Conservation (phyloP, 495 filamentous ascomycete genomes). For the Astrothelium subdiscretum region DNA sequence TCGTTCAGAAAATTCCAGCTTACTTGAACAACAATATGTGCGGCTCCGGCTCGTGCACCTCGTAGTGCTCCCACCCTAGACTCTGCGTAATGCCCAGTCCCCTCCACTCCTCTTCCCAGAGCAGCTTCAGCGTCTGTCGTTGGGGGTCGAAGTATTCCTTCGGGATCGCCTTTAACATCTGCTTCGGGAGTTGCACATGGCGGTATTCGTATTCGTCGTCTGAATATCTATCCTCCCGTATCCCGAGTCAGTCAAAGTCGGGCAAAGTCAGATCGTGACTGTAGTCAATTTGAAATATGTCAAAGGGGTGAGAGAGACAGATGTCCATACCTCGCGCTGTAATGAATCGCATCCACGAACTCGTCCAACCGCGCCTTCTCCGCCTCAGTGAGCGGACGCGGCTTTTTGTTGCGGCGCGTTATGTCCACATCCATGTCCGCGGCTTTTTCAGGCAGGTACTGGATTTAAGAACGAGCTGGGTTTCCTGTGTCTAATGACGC, state of each 20-base stretch:
- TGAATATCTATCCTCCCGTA: too few relatives aligned
- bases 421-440: conserved; percentile 55
- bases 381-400: conserved; percentile 64
- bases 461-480: neutral
- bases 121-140: conserved; percentile 85
- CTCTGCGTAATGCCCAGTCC: conserved; percentile 97
- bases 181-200: conserved; percentile 92
- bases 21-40: conserved; percentile 98
- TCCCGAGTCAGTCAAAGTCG: neutral
- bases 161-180: conserved; percentile 94
- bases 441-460: neutral
- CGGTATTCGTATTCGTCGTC: conserved; percentile 85
- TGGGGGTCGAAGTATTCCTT: conserved; percentile 85
- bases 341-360: conserved; percentile 85
- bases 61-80: conserved; percentile 97
- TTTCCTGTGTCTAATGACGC: too few relatives aligned
- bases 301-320: neutral
- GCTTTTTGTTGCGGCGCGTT: conserved; percentile 69
- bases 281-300: neutral
- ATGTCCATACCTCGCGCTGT: conserved; percentile 74
- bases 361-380: conserved; percentile 80
- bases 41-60: conserved; percentile 96
- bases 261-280: neutral
- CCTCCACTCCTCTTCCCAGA: conserved; percentile 98
- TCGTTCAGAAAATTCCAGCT: too few relatives aligned